Evolutionary conservation across 2,329 filamentous ascomycete species (phyloP), one percentile per base, ranked within the genome.

Genomic region (Gaeumannomyces sp.): DNA sequence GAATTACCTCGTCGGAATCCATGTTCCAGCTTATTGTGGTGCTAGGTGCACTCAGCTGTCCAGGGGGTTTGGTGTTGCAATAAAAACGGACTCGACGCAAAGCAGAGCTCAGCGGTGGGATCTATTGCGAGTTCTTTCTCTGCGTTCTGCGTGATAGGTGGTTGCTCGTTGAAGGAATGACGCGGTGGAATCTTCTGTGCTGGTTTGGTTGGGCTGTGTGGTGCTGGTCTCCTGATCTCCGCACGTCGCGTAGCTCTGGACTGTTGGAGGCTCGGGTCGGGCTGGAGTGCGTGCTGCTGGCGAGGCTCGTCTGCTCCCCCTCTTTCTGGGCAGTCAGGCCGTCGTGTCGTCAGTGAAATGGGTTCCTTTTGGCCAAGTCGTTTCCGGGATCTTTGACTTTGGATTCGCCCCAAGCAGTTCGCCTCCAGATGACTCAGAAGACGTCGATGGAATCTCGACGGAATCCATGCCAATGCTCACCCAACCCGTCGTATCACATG

Each of bases 1-100:
- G n/a, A 59, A 27, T 59, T 6, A 59, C 57, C 57, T 59, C 57
- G 57, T 59, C 57, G 27, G 25, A 29, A 59, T 59, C 57, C 57
- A 59, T 59, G 27, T 10, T 59, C 13, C 45, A 53, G 3, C 22
- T 4, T n/a, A 4, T 8, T 22, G 14, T 50, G 19, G 19, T 53
- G 45, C 45, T 53, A n/a, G n/a, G n/a, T n/a, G 22, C 45, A 53
- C 45, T 22, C n/a, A 22, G 38, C 38, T 45, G 38, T 45, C 38
- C 38, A 45, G 38, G 16, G 8, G 38, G 38, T 19, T 19, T 22
- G 38, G 38, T n/a, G 45, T 50, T 50, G 45, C 45, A 50, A 11
- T 6, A 22, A 53, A 53, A 19, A n/a, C 22, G 45, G 4, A 10
- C 45, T 25, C n/a, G 45, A 4, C 22, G 45, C 7, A 1, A 50